Conservation (phyloP, 495 filamentous ascomycete genomes). For the Penicillium samsonianum region DNA sequence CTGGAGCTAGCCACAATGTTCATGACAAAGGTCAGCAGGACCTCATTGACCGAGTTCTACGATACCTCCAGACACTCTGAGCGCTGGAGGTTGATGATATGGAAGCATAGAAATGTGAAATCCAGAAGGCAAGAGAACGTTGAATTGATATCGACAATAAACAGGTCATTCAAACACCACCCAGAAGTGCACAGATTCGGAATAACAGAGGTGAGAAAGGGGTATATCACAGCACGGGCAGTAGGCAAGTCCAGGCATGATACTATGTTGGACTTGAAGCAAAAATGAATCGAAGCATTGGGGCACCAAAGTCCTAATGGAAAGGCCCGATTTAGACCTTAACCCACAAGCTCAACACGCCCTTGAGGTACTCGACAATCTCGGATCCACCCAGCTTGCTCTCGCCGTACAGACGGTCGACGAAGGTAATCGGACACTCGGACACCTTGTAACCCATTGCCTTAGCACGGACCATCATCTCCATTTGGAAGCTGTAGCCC, state of each 20-base stretch:
- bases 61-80: conserved; percentile 56
- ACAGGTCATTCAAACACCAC: conserved; percentile 29
- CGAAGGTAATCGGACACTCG: conserved; percentile 94
- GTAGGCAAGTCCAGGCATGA: conserved; percentile 17
- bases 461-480: conserved; percentile 92
- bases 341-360: conserved; percentile 84
- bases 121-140: conserved; percentile 19
- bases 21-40: conserved; percentile 49
- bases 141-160: conserved; percentile 26
- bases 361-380: conserved; percentile 98
- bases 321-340: conserved; percentile 60
- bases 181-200: conserved; percentile 22
- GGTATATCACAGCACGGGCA: conserved; percentile 31
- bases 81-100: neutral
- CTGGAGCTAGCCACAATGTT: conserved; percentile 64
- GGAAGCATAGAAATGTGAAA: conserved; percentile 2
- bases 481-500: conserved; percentile 99
- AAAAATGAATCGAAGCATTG: conserved; percentile 7
- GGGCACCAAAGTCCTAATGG: conserved; percentile 11
- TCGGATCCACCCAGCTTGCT: conserved; percentile 92
- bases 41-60: conserved; percentile 54
- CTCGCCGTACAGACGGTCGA: conserved; percentile 93
- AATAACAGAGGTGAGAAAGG: conserved; percentile 23
- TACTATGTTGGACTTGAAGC: conserved; percentile 14
- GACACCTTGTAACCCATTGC: conserved; percentile 86